Conservation (phyloP, 2,329 filamentous ascomycete genomes). For the Didymellaceae sp. region DNA sequence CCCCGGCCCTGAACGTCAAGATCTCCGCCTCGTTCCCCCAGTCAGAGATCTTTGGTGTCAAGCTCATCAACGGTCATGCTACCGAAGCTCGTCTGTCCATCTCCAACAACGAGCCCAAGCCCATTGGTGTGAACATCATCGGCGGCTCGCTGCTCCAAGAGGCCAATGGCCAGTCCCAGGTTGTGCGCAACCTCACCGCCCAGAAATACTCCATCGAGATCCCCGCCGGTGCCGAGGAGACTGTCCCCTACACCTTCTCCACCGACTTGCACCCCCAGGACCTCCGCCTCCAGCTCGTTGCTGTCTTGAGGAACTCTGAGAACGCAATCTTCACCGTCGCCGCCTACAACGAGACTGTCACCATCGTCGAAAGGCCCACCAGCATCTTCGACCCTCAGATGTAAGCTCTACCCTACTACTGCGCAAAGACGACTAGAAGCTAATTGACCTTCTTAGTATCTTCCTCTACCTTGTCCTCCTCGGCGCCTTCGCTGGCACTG, state of each 20-base stretch:
- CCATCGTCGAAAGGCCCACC: conserved; percentile 86
- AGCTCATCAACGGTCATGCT: conserved; percentile 89
- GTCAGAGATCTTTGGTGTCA: conserved; percentile 87
- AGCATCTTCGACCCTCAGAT: conserved; percentile 96
- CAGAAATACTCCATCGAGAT: conserved; percentile 76
- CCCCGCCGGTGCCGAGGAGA: conserved; percentile 76
- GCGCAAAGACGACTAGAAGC: background rate
- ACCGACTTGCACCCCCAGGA: conserved; percentile 95
- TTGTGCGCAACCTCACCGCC: conserved; percentile 85
- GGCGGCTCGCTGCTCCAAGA: conserved; percentile 74
- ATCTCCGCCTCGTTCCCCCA: conserved; percentile 66
- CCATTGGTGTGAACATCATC: conserved; percentile 77
- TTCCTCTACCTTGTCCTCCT: conserved; percentile 96
- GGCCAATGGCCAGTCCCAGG: conserved; percentile 59
- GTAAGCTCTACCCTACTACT: conserved; percentile 60
- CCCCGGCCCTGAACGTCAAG: conserved; percentile 62
- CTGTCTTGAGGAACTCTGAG: conserved; percentile 72
- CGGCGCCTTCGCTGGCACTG: conserved; percentile 75
- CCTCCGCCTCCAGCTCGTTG: conserved; percentile 76
- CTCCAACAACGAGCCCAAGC: conserved; percentile 78
- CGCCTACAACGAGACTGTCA: conserved; percentile 82
- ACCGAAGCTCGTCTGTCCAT: conserved; percentile 84
- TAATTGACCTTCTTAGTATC: conserved; percentile 65
- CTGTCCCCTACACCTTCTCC: conserved; percentile 81
- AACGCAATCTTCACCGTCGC: conserved; percentile 76